Evolutionary conservation across 2,329 filamentous ascomycete genomes (phyloP).

Genomic region (Furcasterigmium furcatum): DNA sequence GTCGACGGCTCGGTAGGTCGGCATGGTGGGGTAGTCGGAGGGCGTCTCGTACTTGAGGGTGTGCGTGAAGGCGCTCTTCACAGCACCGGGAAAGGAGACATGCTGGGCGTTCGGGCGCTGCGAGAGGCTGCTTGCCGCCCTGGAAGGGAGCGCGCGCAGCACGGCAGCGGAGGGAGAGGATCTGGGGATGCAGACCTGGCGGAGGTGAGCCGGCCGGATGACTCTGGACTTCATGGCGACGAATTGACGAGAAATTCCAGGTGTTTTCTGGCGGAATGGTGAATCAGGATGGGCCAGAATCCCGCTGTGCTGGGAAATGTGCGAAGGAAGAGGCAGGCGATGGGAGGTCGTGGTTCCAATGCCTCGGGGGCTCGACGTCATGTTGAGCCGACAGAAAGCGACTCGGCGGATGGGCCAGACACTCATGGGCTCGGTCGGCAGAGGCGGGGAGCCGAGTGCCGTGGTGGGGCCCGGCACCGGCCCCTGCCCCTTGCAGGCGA

Average conservation of each 20-base stretch:
- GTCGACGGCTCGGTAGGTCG: conserved; percentile 89
- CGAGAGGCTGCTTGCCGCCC: conserved; percentile 46
- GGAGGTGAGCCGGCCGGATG: conserved; percentile 23
- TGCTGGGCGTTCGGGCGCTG: conserved; percentile 53
- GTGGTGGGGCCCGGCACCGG: too few relatives aligned
- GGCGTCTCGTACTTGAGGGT: conserved; percentile 75
- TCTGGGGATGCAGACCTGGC: conserved; percentile 18
- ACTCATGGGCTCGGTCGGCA: too few relatives aligned
- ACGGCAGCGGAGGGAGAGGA: conserved; percentile 9
- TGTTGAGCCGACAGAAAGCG: conserved; percentile 32
- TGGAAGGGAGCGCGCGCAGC: conserved; percentile 16
- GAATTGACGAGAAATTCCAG: not conserved
- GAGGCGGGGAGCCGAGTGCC: too few relatives aligned
- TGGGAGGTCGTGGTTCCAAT: not conserved
- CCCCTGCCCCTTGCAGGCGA: too few relatives aligned
- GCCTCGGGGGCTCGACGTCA: conserved; percentile 15
- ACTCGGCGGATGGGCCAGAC: too few relatives aligned
- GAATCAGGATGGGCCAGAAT: not conserved
- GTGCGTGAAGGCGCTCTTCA: conserved; percentile 90
- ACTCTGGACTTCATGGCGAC: conserved; percentile 27
- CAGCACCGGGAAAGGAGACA: conserved; percentile 84
- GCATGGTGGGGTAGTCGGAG: conserved; percentile 69
- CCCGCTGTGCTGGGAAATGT: not conserved
- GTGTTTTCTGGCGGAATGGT: conserved; percentile 2
- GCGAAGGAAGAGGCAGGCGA: not conserved